Evolutionary conservation across 805 yeast species (phyloP).

Genomic region (Suhomyces vadensis): DNA sequence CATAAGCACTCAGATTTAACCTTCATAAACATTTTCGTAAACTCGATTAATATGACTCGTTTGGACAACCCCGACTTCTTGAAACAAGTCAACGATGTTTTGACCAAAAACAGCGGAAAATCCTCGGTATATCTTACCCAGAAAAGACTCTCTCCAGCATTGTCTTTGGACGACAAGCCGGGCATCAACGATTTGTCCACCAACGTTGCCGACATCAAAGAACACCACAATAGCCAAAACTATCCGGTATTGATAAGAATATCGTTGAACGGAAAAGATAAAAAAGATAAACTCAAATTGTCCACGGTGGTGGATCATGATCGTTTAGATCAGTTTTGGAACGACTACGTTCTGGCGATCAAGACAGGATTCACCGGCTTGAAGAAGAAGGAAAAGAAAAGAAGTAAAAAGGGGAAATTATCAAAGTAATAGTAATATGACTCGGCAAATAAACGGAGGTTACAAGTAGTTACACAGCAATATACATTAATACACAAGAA

Average conservation of each 20-base stretch:
- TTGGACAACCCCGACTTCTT: conserved; percentile 22
- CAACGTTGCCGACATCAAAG: conserved; percentile 27
- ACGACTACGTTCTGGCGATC: conserved; percentile 64
- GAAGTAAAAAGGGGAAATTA: conserved; percentile 54
- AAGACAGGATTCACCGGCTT: conserved; percentile 75
- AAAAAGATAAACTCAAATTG: conserved; percentile 54
- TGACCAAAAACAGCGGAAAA: conserved; percentile 34
- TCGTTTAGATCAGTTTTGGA: conserved; percentile 73
- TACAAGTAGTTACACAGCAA: no score
- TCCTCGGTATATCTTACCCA: conserved; percentile 62
- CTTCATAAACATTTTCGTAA: not conserved
- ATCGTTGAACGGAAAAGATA: conserved; percentile 54
- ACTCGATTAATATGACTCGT: conserved; percentile 11
- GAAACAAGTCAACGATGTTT: conserved; percentile 14
- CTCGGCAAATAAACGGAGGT: no score
- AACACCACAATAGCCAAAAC: conserved; percentile 25
- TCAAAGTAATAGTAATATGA: not conserved
- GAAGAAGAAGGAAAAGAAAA: conserved; percentile 79
- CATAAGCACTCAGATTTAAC: no score
- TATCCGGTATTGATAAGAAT: conserved; percentile 72
- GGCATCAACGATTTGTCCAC: conserved; percentile 33
- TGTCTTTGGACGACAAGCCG: conserved; percentile 23
- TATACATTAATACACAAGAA: no score
- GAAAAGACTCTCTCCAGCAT: conserved; percentile 44
- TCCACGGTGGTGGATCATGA: conserved; percentile 71